phyloP scores from a whole-genome alignment of 208 protist species.

The Leishmania lainsoni region DNA sequence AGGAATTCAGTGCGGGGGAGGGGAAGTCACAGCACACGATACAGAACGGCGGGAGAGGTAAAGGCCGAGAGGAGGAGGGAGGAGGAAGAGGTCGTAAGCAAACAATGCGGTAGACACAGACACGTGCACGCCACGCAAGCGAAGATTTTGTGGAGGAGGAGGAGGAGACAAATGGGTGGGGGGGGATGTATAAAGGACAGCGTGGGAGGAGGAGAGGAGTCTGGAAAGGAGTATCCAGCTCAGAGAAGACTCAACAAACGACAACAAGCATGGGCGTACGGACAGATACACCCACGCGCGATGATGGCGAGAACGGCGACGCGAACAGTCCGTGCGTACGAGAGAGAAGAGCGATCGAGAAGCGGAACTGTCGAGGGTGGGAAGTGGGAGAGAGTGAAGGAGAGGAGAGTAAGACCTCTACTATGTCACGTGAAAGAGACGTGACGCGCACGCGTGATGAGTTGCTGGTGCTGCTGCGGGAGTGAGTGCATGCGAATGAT shows the following conservation, averaged over 20 bases:
- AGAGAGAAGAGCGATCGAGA: neutral
- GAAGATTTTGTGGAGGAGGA: neutral
- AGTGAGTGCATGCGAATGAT: neutral
- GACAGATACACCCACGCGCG: neutral
- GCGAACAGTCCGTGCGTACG: neutral
- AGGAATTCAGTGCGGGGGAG: neutral
- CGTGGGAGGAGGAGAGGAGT: neutral
- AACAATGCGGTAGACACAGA: neutral
- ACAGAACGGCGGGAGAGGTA: neutral
- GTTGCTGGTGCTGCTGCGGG: neutral
- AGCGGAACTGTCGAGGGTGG: neutral
- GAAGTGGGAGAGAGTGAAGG: neutral
- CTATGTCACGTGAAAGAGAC: no score
- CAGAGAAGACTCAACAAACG: no score
- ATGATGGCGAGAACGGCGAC: neutral
- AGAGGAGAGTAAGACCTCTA: neutral
- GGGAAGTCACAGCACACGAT: neutral
- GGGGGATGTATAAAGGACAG: neutral
- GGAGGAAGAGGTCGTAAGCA: slow-evolving; percentile 8
- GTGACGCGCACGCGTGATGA: neutral
- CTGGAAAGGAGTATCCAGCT: neutral
- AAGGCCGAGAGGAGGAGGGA: neutral
- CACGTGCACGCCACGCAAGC: no score
- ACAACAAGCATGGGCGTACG: no score
- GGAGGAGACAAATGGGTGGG: neutral